phyloP scores from a whole-genome alignment of 2,329 filamentous ascomycete species.

The Ascochyta fabae region DNA sequence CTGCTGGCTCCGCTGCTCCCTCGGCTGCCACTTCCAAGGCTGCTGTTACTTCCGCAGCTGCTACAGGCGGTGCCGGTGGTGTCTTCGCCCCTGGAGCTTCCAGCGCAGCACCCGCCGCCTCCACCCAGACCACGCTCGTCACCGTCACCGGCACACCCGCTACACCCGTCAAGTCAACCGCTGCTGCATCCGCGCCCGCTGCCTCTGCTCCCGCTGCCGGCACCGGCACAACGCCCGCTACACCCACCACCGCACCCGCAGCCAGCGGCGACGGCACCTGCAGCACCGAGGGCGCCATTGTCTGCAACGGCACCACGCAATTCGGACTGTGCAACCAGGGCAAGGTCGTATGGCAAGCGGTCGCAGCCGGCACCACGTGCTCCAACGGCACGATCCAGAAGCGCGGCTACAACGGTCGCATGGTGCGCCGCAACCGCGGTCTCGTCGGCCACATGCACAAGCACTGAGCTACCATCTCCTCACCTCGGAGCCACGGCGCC shows the following conservation, averaged over 20 bases:
- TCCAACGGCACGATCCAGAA: slow-evolving; percentile 49
- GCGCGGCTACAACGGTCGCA: slow-evolving; percentile 40
- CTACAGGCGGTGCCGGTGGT: slow-evolving; percentile 34
- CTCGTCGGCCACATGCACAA: slow-evolving; percentile 13
- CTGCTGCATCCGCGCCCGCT: slow-evolving; percentile 5
- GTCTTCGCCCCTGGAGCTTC: slow-evolving; percentile 43
- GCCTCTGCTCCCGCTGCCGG: slow-evolving; percentile 8
- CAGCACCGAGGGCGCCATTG: slow-evolving; percentile 44
- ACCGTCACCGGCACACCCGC: slow-evolving; percentile 33
- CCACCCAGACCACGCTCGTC: slow-evolving; percentile 40
- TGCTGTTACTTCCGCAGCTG: slow-evolving; percentile 12
- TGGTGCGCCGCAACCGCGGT: slow-evolving; percentile 33
- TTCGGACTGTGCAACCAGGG: slow-evolving; percentile 55
- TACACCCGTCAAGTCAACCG: slow-evolving; percentile 14
- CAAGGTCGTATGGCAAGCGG: slow-evolving; percentile 48
- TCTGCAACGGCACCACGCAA: slow-evolving; percentile 50
- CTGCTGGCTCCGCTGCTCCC: slow-evolving; percentile 13
- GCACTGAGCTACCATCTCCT: slow-evolving; percentile 3
- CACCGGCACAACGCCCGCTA: slow-evolving; percentile 16
- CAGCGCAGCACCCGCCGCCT: slow-evolving; percentile 25
- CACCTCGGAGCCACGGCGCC: background rate
- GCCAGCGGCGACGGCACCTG: slow-evolving; percentile 22
- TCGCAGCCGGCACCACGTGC: slow-evolving; percentile 55
- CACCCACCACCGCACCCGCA: slow-evolving; percentile 14
- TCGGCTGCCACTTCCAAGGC: background rate